Percentiles rank a stretch among this genome's conserved stretches.
Conservation (phyloP, 768 basidiomycete species). For the Hemileccinum rubropunctum region DNA sequence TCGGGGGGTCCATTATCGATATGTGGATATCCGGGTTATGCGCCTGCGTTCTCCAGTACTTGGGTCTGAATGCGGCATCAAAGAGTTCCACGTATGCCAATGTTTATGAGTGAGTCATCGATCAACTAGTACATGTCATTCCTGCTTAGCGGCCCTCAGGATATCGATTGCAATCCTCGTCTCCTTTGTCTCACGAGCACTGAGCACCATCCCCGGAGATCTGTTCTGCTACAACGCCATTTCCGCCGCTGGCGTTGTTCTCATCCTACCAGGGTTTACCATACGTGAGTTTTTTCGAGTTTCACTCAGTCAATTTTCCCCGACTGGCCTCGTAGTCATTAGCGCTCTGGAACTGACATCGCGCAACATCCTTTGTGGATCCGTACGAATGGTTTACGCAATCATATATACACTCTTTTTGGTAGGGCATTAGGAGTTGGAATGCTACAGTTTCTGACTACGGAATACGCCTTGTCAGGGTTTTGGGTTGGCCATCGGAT, state of each 20-base stretch:
- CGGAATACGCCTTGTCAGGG: constrained; percentile 44
- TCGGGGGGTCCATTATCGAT: constrained; percentile 78
- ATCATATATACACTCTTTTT: constrained; percentile 84
- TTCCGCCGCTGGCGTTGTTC: constrained; percentile 86
- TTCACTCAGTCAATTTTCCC: constrained; percentile 1
- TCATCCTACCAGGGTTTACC: constrained; percentile 86
- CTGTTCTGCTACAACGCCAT: constrained; percentile 89
- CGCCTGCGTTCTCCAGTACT: constrained; percentile 68
- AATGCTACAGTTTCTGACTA: constrained; percentile 3
- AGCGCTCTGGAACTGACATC: constrained; percentile 81
- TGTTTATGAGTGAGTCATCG: constrained; percentile 78
- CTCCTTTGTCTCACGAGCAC: constrained; percentile 74
- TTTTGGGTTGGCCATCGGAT: constrained; percentile 81
- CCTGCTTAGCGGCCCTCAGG: constrained; percentile 35
- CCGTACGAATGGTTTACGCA: constrained; percentile 81
- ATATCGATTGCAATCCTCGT: constrained; percentile 84
- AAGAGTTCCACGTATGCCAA: constrained; percentile 92
- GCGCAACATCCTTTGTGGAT: constrained; percentile 75
- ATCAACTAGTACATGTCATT: not conserved
- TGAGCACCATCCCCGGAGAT: constrained; percentile 71
- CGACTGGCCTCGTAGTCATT: constrained; percentile 46
- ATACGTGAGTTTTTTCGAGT: constrained; percentile 50
- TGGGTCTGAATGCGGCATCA: constrained; percentile 78
- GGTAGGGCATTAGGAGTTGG: constrained; percentile 34
- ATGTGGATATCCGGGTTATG: constrained; percentile 78